These are phyloP conservation scores for Stephania japonica DNA, from an alignment of 164 flowering plant genomes.

Conservation along the genomic window DNA sequence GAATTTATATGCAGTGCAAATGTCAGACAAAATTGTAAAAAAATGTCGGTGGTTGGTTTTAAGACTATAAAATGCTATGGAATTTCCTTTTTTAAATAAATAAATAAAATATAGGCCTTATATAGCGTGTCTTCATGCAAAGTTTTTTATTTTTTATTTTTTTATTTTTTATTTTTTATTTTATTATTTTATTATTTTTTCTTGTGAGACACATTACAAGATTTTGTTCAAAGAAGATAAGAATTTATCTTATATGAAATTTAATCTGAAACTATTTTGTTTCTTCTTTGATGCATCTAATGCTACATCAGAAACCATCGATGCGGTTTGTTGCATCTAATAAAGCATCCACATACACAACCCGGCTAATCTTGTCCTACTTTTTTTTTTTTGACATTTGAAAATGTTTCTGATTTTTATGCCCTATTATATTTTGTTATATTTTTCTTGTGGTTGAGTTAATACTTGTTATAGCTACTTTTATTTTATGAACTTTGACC, in stretches of 20 bases:
- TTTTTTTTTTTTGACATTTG: not conserved
- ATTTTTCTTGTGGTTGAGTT: not conserved
- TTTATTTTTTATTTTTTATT: not conserved
- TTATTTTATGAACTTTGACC: not conserved
- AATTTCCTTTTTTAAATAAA: not conserved
- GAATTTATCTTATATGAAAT: not conserved
- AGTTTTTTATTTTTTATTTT: not conserved
- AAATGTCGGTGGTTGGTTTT: not conserved
- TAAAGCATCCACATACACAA: not conserved
- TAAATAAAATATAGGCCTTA: not conserved
- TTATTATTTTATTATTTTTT: too few relatives aligned
- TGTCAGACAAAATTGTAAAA: too few relatives aligned
- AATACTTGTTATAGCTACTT: not conserved
- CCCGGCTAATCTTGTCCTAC: not conserved
- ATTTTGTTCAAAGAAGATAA: not conserved
- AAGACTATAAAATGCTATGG: not conserved
- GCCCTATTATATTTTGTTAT: not conserved
- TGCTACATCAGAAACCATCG: not conserved
- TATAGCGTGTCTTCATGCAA: not conserved
- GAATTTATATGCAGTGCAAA: not conserved
- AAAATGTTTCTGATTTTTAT: not conserved
- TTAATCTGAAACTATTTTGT: not conserved
- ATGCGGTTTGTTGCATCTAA: not conserved
- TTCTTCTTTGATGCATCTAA: not conserved
- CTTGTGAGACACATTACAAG: not conserved